phyloP scores from a whole-genome alignment of 2,329 filamentous ascomycete genomes.

The Samsoniella hepiali region DNA sequence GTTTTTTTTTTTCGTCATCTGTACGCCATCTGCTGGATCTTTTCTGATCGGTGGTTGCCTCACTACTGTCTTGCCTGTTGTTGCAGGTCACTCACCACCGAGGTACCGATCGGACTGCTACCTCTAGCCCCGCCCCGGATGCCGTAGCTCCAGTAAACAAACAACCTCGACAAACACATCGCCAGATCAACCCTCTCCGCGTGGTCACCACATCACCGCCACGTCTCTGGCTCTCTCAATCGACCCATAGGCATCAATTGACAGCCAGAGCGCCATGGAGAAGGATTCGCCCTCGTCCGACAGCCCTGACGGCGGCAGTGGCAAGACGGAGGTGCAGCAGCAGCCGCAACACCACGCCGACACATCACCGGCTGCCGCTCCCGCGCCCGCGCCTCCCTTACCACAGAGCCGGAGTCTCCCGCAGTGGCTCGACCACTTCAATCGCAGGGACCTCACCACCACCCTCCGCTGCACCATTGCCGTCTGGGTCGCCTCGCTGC shows the following conservation, averaged over 20 bases:
- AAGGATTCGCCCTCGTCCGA: not conserved
- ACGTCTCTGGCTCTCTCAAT: not conserved
- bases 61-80: not conserved
- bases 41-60: not conserved
- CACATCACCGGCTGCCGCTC: not conserved
- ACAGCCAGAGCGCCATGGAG: not conserved
- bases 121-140: not conserved
- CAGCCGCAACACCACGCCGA: not conserved
- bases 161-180: not conserved
- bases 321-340: not conserved
- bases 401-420: constrained; percentile 21
- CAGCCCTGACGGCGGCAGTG: not conserved
- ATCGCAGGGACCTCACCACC: constrained; percentile 43
- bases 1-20: not conserved
- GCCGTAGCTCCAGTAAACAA: not conserved
- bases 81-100: not conserved
- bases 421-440: constrained; percentile 44
- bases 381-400: not conserved
- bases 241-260: not conserved
- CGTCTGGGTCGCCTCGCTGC: constrained; percentile 42
- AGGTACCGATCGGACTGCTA: not conserved
- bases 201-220: not conserved
- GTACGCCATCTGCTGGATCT: not conserved
- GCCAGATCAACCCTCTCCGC: not conserved
- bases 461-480: constrained; percentile 46